Conservation (phyloP, 1,284 basidiomycete genomes). For the Heterobasidion parviporum region DNA sequence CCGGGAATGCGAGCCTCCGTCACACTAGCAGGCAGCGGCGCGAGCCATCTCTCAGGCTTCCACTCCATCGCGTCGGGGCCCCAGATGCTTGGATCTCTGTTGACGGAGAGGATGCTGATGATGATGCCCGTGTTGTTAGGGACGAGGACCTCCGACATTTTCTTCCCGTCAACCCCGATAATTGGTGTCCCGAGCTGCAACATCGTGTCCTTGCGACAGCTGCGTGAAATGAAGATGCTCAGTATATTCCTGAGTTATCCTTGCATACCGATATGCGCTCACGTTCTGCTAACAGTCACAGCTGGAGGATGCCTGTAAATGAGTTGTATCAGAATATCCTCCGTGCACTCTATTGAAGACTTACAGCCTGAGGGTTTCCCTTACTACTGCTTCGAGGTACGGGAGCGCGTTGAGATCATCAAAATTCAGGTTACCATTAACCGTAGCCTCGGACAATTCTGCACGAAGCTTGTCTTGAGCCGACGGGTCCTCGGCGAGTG, state of each 20-base stretch:
- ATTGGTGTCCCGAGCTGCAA: neutral
- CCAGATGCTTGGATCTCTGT: slow-evolving; percentile 1
- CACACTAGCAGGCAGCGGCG: slow-evolving; percentile 1
- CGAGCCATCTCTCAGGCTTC: slow-evolving; percentile 2
- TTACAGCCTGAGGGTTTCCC: slow-evolving; percentile 19
- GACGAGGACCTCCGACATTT: neutral
- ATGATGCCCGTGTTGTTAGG: neutral
- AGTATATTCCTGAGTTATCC: neutral
- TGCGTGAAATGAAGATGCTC: neutral
- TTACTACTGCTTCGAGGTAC: slow-evolving; percentile 16
- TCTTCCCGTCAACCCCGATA: neutral
- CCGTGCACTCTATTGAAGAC: neutral
- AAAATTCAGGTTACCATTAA: slow-evolving; percentile 2
- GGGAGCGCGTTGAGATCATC: neutral
- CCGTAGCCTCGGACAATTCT: slow-evolving; percentile 13
- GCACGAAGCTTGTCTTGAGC: slow-evolving; percentile 16
- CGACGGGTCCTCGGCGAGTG: slow-evolving; percentile 9
- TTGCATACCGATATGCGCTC: neutral
- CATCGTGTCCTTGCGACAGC: neutral
- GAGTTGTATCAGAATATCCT: neutral
- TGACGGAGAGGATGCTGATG: neutral
- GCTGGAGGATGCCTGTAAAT: slow-evolving; percentile 4
- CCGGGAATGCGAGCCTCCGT: slow-evolving; percentile 1
- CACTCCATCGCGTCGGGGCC: slow-evolving; percentile 1
- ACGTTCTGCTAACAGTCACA: neutral